Percentiles rank a stretch among this genome's conserved stretches.
These are phyloP conservation scores for Auricularia sp. DNA, from an alignment of 768 basidiomycete genomes.

Conservation along the genomic window DNA sequence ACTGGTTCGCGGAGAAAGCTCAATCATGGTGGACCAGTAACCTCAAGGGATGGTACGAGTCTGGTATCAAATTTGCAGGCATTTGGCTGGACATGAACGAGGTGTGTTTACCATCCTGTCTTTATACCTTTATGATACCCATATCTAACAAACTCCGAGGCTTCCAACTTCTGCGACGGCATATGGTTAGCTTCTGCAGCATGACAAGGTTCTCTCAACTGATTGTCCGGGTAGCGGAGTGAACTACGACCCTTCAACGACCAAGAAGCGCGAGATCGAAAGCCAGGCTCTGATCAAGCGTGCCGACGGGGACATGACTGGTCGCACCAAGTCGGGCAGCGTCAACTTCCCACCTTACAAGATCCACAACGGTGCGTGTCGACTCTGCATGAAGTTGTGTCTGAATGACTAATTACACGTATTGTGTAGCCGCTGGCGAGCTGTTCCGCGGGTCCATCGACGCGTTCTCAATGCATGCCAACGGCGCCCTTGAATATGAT, in stretches of 20 bases:
- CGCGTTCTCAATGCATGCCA: constrained; percentile 60
- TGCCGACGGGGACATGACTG: background rate
- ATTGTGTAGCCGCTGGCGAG: constrained; percentile 33
- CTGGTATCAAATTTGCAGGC: constrained; percentile 46
- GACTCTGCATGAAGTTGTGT: background rate
- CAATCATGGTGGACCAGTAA: constrained; percentile 53
- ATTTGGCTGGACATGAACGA: constrained; percentile 49
- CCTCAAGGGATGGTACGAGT: constrained; percentile 41
- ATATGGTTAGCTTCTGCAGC: constrained; percentile 31
- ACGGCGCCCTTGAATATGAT: constrained; percentile 54
- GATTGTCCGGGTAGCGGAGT: background rate
- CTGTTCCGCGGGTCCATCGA: constrained; percentile 48
- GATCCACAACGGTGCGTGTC: constrained; percentile 54
- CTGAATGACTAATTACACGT: background rate
- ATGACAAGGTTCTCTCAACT: background rate
- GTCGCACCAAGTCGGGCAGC: background rate
- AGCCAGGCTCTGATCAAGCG: background rate
- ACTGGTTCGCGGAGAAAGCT: constrained; percentile 49
- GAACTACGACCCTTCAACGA: constrained; percentile 7
- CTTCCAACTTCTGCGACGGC: constrained; percentile 51
- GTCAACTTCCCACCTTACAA: constrained; percentile 54
- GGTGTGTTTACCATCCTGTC: background rate
- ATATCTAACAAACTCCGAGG: constrained; percentile 14
- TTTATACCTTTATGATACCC: background rate
- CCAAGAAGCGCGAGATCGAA: background rate